Base-by-base conservation (phyloP, 441 rosid species). In the Raphanus hybrid region DNA sequence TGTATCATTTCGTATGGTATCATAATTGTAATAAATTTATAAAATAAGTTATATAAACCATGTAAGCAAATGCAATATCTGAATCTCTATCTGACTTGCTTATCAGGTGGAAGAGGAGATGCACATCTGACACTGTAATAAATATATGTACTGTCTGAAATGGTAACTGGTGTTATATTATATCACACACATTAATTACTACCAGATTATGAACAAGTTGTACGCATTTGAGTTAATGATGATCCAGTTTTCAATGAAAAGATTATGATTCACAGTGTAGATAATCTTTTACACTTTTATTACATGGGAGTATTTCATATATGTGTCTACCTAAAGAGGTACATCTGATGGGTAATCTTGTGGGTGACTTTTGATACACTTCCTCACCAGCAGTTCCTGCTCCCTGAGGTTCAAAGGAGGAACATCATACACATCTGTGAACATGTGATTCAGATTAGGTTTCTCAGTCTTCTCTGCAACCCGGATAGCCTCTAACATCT, bases 381-480 rank as follows among this genome's bases (percentile, higher is more conserved):
- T 84, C 70, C 88, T 78, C 20, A 92, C 91, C 73, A 67, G 62
- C 48, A 73, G 79, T 82, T 90, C 90, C 72, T 94, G 99, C 72
- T 92, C 92, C 0, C 3, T 41, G 11, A 94, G 96, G 77, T 92
- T 91, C 27, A 87, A 48, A 14, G 98, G 88, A 18, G 77, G 78
- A 76, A 73, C 79, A 66, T 94, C 87, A 15, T 91, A 94, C n/a
- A 92, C 97, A 74, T 94, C 97, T 1, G 85, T 69, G 79, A 94
- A 94, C 75, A 89, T 9, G n/a, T 91, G 84, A 18, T 64, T 77
- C 39, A 94, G 64, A 8, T 89, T 82, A 23, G 97, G 96, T 69
- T 94, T 94, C 84, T 84, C 88, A 3, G 60, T 67, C 80, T 77
- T 86, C 84, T 92, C 97, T 3, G 97, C 97, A 16, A 60, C 85